Conservation (phyloP, 2,329 filamentous ascomycete genomes). For the Botrytis tulipae region DNA sequence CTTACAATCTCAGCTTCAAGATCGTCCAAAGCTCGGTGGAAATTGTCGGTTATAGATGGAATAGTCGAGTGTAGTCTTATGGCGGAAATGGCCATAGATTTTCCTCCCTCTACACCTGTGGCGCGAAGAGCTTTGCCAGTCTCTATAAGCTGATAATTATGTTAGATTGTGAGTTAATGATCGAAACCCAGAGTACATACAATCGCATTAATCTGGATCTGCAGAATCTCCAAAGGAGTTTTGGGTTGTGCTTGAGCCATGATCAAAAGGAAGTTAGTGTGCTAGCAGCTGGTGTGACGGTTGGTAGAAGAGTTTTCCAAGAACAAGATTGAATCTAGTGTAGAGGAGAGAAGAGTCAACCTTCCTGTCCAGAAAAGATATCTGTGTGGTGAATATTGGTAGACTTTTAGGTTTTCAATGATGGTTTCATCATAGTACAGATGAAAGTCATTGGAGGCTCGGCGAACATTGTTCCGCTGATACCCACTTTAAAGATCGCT, state of each 20-base stretch:
- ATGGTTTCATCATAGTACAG: neutral
- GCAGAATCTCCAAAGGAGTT: constrained; percentile 43
- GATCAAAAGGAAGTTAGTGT: constrained; percentile 1
- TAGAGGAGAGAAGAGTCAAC: too few relatives aligned
- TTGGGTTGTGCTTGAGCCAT: constrained; percentile 31
- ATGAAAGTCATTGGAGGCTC: constrained; percentile 2
- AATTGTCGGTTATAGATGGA: constrained; percentile 35
- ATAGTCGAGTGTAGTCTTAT: constrained; percentile 31
- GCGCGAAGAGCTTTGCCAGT: constrained; percentile 56
- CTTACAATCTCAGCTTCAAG: constrained; percentile 58
- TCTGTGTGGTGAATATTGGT: neutral
- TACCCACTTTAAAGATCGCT: neutral
- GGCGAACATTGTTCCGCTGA: neutral
- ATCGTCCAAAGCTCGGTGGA: constrained; percentile 54
- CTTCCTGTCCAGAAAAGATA: neutral
- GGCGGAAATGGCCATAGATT: constrained; percentile 38
- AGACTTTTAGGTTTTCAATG: neutral
- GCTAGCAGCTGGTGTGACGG: neutral
- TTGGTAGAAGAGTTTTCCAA: neutral
- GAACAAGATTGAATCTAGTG: neutral
- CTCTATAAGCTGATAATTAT: constrained; percentile 51
- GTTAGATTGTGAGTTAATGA: constrained; percentile 18
- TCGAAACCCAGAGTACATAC: constrained; percentile 42
- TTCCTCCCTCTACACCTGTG: constrained; percentile 47
- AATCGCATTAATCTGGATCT: constrained; percentile 54